Evolutionary conservation across 2,329 filamentous ascomycete genomes (phyloP), one percentile per base, ranked within the genome.

Genomic region (Fusarium sp.): DNA sequence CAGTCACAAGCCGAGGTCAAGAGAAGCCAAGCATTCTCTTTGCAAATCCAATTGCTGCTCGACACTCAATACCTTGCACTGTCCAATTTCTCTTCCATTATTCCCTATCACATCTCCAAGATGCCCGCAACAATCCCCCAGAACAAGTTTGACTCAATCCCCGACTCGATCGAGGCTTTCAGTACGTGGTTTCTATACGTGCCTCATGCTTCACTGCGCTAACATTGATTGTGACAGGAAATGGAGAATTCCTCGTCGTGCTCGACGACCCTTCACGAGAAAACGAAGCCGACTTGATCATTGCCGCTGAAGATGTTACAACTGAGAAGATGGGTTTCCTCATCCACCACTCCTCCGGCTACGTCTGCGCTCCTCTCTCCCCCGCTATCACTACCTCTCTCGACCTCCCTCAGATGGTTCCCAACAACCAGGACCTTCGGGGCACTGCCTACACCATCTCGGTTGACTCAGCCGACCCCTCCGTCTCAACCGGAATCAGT

Each of bases 241-340:
- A 91, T 83, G 95, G 94, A 82, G 91, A 98, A 81, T 98, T 98
- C 88, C 92, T 99, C 81, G 91, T 99, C 70, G 95, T 98, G 41
- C 93, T 99, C 79, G 96, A 99, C 86, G 93, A 94, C 76, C 91
- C 94, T 73, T 90, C 91, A 71, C 95, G 96, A 82, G 96, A 99
- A 83, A 99, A 99, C 83, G 96, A 99, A 88, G 96, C 95, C 82
- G 96, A 99, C 85, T 90, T 99, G 54, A 98, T 98, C 83, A 97
- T 98, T 80, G 94, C 96, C 75, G 95, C 95, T 71, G 86, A 94
- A 75, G 89, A 92, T 78, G 85, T 98, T 73, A 97, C 95, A 14
- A 88, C 95, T 30, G 89, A 93, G 74, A 95, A 98, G 84, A 97
- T 97, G 91, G 94, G 95, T 78, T 99, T 98, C 86, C 92, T 99